Evolutionary conservation across 2,329 filamentous ascomycete genomes (phyloP), one percentile per base, ranked within the genome.

Genomic region (Colletotrichum cereale): DNA sequence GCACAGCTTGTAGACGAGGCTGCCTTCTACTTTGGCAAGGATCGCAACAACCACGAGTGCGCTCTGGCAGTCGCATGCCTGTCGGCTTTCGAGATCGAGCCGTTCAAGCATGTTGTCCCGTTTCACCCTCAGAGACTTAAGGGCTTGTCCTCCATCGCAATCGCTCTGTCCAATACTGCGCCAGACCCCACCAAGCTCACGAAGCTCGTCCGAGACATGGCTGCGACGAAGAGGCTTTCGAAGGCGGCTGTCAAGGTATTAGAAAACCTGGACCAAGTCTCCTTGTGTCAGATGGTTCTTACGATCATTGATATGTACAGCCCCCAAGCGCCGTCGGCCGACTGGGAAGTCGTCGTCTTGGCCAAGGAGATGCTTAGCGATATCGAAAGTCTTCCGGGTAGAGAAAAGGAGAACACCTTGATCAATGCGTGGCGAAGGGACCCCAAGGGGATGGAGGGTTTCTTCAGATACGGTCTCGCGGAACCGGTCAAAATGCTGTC

Each of bases 221-320:
- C 80, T 2, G 71, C 61, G 3, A 74, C 71, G 47, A 69, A 60
- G 16, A 64, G 53, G 16, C 60, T 72, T 40, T 8, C 53, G 18
- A 24, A 38, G 5, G 44, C 62, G 18, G 42, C 47, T 2, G 36
- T 69, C 24, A 55, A 62, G 31, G 24, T 72, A 1, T 24, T 72
- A 24, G 69, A 77, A 5, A 80, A 82, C 21, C 83, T 86, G 12
- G 88, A 90, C 67, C 86, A 87, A 72, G 82, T 87, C 3, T 86
- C 84, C 12, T 79, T 89, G 61, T 86, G 85, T 72, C 87, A 90
- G 74, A 85, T 85, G 66, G 76, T 90, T 18, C 79, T 89, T 65
- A 79, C 84, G 47, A 82, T 90, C 75, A 81, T 86, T 16, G 73
- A 85, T 26, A 78, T 82, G 38, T 82, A 84, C 56, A 83, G 80